Evolutionary conservation across 2,329 filamentous ascomycete genomes (phyloP), one percentile per base, ranked within the genome.

Genomic region (Neopestalotiopsis sp.): DNA sequence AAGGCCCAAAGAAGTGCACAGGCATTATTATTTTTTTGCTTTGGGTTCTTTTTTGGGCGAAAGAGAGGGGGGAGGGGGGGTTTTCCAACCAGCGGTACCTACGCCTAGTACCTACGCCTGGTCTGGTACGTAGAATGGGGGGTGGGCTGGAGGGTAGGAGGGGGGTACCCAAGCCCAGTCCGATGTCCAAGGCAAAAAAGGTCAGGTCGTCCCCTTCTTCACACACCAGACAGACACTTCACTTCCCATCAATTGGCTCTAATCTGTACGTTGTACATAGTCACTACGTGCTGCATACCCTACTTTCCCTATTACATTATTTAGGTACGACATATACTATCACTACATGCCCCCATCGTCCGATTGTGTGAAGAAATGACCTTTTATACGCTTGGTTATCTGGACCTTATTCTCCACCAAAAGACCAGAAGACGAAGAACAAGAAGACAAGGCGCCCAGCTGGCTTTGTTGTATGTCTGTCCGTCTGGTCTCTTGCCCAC

Each of bases 1-100:
- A 63, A 63, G 61, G 61, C 61, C 59, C 28, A 61, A 66, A 61
- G 61, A 64, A 66, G 63, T 53, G 45, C 63, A 66, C 63, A 58
- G 67, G 57, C 58, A 40, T 66, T 69, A 49, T 38, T 66, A 34
- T 66, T 61, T 56, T 63, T 67, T 65, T 34, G 62, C 45, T 38
- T 61, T 66, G 24, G 12, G 30, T 24, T 59, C 24, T 59, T 59
- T 38, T 53, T 53, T 53, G 45, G 38, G 62, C 34, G 62, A 34
- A 45, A 49, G 61, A 13, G 17, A 13, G 38, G 24, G 40, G 61
- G 61, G 61, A 38, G n/a, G 28, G 28, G 28, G 30, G 30, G 59
- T 17, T 7, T 62, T 34, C 57, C 57, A 59, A 59, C 34, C 6
- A 28, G 24, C 24, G 24, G 24, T 28, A 28, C 24, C 45, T 13